Evolutionary conservation across 208 protist genomes (phyloP).

Genomic region (Naegleria lovaniensis): DNA sequence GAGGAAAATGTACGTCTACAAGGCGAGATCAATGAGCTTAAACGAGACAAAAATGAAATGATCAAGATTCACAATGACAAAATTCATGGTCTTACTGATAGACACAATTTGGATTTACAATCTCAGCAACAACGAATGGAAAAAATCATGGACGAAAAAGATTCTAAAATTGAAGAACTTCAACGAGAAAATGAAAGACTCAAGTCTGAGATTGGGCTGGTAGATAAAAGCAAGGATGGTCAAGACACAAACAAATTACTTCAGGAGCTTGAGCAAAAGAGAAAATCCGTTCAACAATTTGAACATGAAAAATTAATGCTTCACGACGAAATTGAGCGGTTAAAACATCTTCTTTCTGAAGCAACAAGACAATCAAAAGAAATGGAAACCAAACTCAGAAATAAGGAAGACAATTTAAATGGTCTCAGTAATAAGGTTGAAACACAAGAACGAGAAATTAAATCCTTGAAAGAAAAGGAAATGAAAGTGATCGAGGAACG

Average conservation of each 20-base stretch:
- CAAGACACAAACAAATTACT: background rate
- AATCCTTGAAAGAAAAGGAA: background rate
- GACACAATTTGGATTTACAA: background rate
- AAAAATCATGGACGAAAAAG: background rate
- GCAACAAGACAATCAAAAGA: background rate
- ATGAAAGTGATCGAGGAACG: background rate
- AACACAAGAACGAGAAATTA: background rate
- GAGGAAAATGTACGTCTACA: background rate
- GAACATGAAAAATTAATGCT: background rate
- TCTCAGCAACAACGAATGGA: background rate
- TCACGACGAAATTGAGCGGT: background rate
- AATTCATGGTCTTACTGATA: background rate
- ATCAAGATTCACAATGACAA: background rate
- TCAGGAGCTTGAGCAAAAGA: background rate
- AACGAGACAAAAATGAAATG: background rate
- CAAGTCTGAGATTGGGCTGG: background rate
- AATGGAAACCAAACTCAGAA: background rate
- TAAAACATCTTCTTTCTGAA: background rate
- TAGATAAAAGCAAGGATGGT: background rate
- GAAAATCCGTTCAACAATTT: background rate
- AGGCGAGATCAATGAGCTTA: background rate
- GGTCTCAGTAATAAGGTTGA: background rate
- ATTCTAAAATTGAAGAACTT: background rate
- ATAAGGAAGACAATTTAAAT: background rate
- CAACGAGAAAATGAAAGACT: background rate